Evolutionary conservation across 371 early-diverging fungal species (phyloP).

Genomic region (Actinomortierella ambigua): DNA sequence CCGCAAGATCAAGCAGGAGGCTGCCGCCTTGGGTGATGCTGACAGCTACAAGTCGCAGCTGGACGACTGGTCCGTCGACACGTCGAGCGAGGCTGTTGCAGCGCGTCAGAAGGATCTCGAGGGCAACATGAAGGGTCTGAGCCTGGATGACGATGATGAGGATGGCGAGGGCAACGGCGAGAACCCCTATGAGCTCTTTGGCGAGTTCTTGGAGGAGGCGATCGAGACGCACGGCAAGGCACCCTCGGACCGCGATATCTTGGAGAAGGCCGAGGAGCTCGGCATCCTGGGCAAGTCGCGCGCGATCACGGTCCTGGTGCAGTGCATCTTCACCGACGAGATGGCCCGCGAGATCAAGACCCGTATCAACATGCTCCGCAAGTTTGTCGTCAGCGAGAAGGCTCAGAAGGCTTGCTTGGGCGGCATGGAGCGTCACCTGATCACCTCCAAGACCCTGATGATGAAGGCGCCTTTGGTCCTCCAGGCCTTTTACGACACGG

Average conservation of each 20-base stretch:
- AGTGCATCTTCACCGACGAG: constrained; percentile 74
- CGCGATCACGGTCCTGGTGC: constrained; percentile 73
- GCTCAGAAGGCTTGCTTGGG: constrained; percentile 89
- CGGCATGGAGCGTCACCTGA: constrained; percentile 89
- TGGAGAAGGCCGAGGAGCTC: constrained; percentile 79
- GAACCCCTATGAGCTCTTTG: constrained; percentile 74
- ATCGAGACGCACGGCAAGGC: constrained; percentile 26
- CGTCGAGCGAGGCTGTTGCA: constrained; percentile 80
- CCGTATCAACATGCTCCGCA: constrained; percentile 67
- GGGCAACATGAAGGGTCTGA: constrained; percentile 50
- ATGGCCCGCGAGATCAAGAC: constrained; percentile 65
- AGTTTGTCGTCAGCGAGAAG: constrained; percentile 81
- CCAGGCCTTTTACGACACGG: constrained; percentile 89
- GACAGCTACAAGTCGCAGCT: constrained; percentile 64
- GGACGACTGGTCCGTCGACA: constrained; percentile 89
- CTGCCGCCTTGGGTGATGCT: constrained; percentile 59
- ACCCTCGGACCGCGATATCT: constrained; percentile 71
- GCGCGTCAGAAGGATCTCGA: constrained; percentile 75
- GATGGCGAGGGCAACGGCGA: constrained; percentile 73
- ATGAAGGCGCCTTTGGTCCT: constrained; percentile 80
- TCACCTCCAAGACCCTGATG: constrained; percentile 69
- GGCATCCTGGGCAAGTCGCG: constrained; percentile 79
- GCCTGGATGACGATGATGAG: constrained; percentile 54
- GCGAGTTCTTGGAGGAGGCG: constrained; percentile 63
- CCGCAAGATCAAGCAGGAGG: constrained; percentile 73